Conservation (phyloP, 441 rosid genomes). For the Jatropha multifida region DNA sequence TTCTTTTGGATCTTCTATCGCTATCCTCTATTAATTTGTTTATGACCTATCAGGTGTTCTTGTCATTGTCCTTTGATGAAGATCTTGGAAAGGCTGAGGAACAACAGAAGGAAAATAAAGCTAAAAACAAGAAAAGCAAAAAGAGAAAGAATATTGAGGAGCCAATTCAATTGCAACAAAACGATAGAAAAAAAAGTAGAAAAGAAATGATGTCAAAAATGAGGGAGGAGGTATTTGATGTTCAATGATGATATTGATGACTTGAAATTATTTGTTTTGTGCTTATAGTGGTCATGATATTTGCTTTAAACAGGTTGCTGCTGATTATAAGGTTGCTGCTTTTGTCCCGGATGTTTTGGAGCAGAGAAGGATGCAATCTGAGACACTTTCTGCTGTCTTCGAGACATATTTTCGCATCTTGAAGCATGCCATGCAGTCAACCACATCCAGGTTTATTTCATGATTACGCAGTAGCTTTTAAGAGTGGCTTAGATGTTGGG, state of each 20-base stretch:
- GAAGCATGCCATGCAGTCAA: slow-evolving; percentile 61
- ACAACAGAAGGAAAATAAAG: slow-evolving; percentile 38
- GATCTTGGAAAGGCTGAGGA: slow-evolving; percentile 51
- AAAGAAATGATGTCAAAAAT: slow-evolving; percentile 62
- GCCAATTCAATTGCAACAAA: slow-evolving; percentile 47
- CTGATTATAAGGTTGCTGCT: slow-evolving; percentile 76
- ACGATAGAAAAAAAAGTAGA: slow-evolving; percentile 67
- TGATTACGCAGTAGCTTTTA: slow-evolving; percentile 7
- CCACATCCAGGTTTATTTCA: slow-evolving; percentile 50
- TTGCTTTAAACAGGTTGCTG: slow-evolving; percentile 58
- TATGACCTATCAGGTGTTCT: slow-evolving; percentile 46
- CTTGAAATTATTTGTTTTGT: neutral
- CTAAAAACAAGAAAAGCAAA: slow-evolving; percentile 49
- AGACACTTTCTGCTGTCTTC: slow-evolving; percentile 79
- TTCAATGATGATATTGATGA: neutral
- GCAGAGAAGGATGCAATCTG: slow-evolving; percentile 74
- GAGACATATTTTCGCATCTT: slow-evolving; percentile 88
- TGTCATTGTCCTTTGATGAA: slow-evolving; percentile 73
- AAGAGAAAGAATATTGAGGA: slow-evolving; percentile 59
- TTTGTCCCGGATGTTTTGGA: slow-evolving; percentile 61
- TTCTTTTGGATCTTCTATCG: neutral
- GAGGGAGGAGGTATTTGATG: slow-evolving; percentile 67
- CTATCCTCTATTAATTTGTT: slow-evolving; percentile 4
- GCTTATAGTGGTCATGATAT: slow-evolving; percentile 13
- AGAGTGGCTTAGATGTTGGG: slow-evolving; percentile 3